A percentile compares a stretch with the other conserved stretches of the same genome.
Conservation (phyloP, 331 rosid species). For the Dryas integrifolia region DNA sequence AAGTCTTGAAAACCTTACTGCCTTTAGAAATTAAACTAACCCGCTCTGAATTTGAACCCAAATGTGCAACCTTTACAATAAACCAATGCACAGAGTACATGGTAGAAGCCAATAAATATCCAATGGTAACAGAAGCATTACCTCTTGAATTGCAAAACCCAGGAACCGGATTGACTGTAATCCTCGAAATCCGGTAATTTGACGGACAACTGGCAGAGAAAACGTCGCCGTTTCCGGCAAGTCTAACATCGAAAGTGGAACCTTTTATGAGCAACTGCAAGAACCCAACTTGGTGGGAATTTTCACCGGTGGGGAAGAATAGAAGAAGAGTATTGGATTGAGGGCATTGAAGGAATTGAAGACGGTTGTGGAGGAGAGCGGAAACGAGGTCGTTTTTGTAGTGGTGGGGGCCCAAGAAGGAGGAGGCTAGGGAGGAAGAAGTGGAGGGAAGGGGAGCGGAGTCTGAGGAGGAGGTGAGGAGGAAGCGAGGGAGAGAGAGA, state of each 20-base stretch:
- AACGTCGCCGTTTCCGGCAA: constrained; percentile 18
- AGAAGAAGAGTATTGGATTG: constrained; percentile 28
- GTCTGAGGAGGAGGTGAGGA: constrained; percentile 26
- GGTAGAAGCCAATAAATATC: constrained; percentile 52
- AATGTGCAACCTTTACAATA: constrained; percentile 24
- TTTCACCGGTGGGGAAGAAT: constrained; percentile 61
- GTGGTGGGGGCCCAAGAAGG: constrained; percentile 26
- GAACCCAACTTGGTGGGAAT: constrained; percentile 55
- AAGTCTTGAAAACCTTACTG: constrained; percentile 47
- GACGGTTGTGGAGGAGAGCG: constrained; percentile 41
- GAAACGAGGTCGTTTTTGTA: constrained; percentile 21
- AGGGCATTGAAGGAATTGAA: constrained; percentile 42
- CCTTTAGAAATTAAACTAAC: constrained; percentile 38
- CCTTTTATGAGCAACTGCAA: constrained; percentile 29
- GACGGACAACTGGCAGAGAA: constrained; percentile 28
- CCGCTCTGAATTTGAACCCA: constrained; percentile 19
- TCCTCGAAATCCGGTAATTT: constrained; percentile 38
- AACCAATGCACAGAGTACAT: constrained; percentile 61
- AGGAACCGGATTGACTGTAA: constrained; percentile 42
- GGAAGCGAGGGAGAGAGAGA: constrained; percentile 42
- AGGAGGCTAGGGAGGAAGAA: constrained; percentile 45
- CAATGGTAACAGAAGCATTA: constrained; percentile 30
- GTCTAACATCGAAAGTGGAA: constrained; percentile 22
- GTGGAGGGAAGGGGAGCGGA: constrained; percentile 53
- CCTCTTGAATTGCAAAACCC: neutral